Evolutionary conservation across 2,329 filamentous ascomycete genomes (phyloP).

Genomic region (Ophiostoma fasciatum): DNA sequence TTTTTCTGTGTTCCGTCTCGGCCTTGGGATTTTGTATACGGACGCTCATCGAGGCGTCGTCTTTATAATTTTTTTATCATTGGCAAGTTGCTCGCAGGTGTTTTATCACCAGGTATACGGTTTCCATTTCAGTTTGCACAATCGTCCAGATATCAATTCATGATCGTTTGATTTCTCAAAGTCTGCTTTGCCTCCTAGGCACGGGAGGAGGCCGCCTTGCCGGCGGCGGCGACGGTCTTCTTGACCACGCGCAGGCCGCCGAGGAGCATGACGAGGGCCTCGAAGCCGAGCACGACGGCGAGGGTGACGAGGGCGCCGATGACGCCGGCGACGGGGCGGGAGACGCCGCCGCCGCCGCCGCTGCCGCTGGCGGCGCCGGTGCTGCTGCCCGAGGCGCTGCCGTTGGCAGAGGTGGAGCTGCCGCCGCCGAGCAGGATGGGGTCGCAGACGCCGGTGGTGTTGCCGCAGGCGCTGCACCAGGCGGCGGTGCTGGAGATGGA

Average conservation of each 20-base stretch:
- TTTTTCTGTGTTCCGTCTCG: neutral
- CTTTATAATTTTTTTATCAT: constrained; percentile 1
- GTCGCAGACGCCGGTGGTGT: constrained; percentile 52
- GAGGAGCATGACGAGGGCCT: constrained; percentile 27
- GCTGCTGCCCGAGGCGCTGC: constrained; percentile 9
- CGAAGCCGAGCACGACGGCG: constrained; percentile 30
- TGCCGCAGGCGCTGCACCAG: constrained; percentile 68
- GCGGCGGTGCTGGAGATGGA: constrained; percentile 46
- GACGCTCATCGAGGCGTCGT: neutral
- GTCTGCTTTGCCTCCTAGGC: too few relatives aligned
- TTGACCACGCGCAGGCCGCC: constrained; percentile 32
- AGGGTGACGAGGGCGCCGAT: constrained; percentile 58
- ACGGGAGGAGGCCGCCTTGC: constrained; percentile 8
- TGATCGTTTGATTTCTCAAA: too few relatives aligned
- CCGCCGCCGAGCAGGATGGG: constrained; percentile 15
- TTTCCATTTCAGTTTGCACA: too few relatives aligned
- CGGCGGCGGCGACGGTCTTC: constrained; percentile 18
- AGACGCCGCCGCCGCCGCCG: constrained; percentile 33
- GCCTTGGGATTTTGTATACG: too few relatives aligned
- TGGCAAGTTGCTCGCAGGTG: too few relatives aligned
- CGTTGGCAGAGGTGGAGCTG: constrained; percentile 12
- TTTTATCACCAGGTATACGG: too few relatives aligned
- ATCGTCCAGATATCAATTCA: too few relatives aligned
- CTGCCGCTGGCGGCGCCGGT: constrained; percentile 11
- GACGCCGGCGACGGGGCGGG: constrained; percentile 61